phyloP scores from a whole-genome alignment of 2,329 filamentous ascomycete genomes.

The Sclerotinia borealis region DNA sequence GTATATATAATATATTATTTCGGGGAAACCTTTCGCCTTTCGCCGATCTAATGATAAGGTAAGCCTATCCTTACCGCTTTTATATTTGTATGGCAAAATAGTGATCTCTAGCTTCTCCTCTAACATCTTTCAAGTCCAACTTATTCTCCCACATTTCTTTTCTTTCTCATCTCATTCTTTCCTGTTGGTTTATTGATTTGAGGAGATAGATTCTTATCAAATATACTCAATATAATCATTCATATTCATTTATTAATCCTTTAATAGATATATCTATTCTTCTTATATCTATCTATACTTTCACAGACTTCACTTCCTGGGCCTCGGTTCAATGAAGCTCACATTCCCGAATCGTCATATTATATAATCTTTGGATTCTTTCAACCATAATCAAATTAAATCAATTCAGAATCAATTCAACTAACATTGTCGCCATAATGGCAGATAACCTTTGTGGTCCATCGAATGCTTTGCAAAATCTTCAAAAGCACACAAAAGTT shows the following conservation, averaged over 20 bases:
- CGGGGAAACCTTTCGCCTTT: neutral
- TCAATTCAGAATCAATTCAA: neutral
- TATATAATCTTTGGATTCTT: neutral
- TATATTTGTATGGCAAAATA: neutral
- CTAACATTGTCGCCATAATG: constrained; percentile 40
- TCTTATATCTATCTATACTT: neutral
- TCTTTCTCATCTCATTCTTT: neutral
- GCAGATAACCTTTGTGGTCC: constrained; percentile 64
- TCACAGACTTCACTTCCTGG: neutral
- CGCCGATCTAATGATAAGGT: neutral
- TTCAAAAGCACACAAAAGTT: constrained; percentile 61
- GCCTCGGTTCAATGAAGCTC: neutral
- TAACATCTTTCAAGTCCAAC: neutral
- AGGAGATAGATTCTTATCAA: neutral
- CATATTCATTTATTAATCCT: neutral
- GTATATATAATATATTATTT: too few species aligned
- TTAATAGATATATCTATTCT: neutral
- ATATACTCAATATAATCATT: neutral
- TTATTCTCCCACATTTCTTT: neutral
- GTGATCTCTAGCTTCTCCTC: neutral
- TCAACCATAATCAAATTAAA: neutral
- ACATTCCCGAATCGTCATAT: neutral
- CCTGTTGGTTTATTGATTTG: neutral
- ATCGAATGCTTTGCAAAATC: constrained; percentile 64
- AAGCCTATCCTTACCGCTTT: neutral